A percentile compares a stretch with the other conserved stretches of the same genome.
Evolutionary conservation across 805 yeast genomes (phyloP).

Genomic region (Isabelozyma rhagii): DNA sequence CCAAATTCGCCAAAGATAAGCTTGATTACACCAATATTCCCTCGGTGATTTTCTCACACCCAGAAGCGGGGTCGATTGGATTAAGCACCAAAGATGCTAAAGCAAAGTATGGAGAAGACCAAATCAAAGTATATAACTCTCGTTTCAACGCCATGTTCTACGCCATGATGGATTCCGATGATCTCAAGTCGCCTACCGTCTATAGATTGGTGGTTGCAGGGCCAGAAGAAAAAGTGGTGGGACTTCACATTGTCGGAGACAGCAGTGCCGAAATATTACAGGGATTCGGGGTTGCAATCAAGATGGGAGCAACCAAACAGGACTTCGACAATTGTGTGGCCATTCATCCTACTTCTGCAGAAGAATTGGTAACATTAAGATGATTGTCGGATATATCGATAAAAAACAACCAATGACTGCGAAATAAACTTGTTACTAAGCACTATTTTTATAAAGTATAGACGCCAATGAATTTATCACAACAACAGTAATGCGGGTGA

Average conservation of each 20-base stretch:
- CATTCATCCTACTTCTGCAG: constrained; percentile 98
- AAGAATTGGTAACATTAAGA: constrained; percentile 87
- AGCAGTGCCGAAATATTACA: constrained; percentile 88
- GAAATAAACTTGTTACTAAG: not conserved
- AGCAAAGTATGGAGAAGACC: constrained; percentile 72
- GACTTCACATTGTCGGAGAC: constrained; percentile 92
- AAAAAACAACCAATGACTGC: not conserved
- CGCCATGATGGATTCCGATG: constrained; percentile 65
- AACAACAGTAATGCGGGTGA: too few relatives aligned
- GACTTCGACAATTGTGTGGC: constrained; percentile 97
- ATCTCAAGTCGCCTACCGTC: constrained; percentile 77
- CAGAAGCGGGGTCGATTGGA: constrained; percentile 95
- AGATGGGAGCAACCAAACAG: constrained; percentile 98
- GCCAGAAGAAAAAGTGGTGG: constrained; percentile 87
- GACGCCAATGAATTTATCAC: too few relatives aligned
- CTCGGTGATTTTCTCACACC: constrained; percentile 96
- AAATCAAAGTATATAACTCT: constrained; percentile 78
- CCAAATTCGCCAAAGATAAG: constrained; percentile 63
- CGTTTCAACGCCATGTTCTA: constrained; percentile 90
- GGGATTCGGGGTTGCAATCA: constrained; percentile 97
- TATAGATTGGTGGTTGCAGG: constrained; percentile 83
- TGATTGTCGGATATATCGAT: constrained; percentile 2
- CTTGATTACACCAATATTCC: constrained; percentile 88
- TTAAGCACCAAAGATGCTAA: constrained; percentile 75
- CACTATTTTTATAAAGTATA: not conserved